A percentile compares a stretch with the other conserved stretches of the same genome.
Evolutionary conservation across 2,329 filamentous ascomycete species (phyloP).

Genomic region (Monilinia aucupariae): DNA sequence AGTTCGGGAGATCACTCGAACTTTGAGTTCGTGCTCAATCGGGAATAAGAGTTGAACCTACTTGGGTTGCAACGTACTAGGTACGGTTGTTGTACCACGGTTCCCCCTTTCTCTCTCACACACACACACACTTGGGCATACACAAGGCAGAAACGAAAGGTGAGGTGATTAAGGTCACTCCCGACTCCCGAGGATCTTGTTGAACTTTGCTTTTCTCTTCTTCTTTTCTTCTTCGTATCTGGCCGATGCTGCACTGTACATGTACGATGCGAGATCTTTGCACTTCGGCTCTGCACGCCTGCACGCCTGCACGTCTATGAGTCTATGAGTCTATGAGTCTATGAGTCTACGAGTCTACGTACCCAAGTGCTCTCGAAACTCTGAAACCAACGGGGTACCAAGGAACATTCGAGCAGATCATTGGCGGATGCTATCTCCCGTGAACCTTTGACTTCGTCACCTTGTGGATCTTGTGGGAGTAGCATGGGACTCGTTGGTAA

Average conservation of each 20-base stretch:
- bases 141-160: neutral
- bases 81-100: too few species aligned
- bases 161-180: neutral
- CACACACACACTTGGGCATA: too few species aligned
- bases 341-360: too few species aligned
- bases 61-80: neutral
- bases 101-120: too few species aligned
- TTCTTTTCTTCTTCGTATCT: too few species aligned
- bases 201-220: neutral
- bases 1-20: neutral
- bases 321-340: too few species aligned
- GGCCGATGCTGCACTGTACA: too few species aligned
- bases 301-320: too few species aligned
- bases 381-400: neutral
- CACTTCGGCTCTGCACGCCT: neutral
- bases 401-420: neutral
- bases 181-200: slow-evolving; percentile 1
- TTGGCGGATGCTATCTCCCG: neutral
- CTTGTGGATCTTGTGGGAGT: neutral
- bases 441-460: neutral
- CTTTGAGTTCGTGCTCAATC: neutral
- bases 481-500: neutral
- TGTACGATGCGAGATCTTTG: neutral
- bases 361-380: neutral
- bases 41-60: neutral